These are phyloP conservation scores for Microbotryum scabiosae DNA, from an alignment of 1,284 basidiomycete genomes.

Conservation along the genomic window DNA sequence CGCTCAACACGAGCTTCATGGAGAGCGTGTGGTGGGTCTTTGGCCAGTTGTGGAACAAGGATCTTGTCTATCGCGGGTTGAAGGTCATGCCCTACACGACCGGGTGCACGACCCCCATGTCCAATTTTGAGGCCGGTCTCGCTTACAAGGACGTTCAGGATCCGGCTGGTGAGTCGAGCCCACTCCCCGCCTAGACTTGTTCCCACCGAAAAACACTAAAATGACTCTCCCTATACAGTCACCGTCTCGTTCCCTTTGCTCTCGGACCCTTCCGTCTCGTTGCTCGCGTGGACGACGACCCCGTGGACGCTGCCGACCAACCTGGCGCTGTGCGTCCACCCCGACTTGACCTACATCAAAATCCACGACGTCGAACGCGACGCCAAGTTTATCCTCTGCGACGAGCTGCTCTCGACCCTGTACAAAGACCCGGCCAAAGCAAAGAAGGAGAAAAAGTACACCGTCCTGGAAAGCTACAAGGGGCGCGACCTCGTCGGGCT, in stretches of 20 bases:
- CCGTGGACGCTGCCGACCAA: constrained; percentile 98
- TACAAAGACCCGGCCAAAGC: constrained; percentile 99
- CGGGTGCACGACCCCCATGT: constrained; percentile 89
- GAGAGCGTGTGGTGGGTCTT: constrained; percentile 99
- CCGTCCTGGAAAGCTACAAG: constrained; percentile 57
- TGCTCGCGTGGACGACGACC: constrained; percentile 98
- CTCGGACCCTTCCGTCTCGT: constrained; percentile 80
- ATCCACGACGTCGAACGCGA: constrained; percentile 85
- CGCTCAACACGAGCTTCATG: constrained; percentile 88
- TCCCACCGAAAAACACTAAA: too few relatives aligned
- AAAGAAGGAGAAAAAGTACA: constrained; percentile 75
- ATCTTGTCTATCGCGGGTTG: constrained; percentile 90
- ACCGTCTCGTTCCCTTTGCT: constrained; percentile 88
- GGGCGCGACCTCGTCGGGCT: constrained; percentile 92
- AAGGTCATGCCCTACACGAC: constrained; percentile 99
- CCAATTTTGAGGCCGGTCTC: constrained; percentile 94
- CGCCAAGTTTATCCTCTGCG: constrained; percentile 87
- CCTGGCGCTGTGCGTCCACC: constrained; percentile 89
- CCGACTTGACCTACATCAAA: constrained; percentile 93
- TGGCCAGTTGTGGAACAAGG: constrained; percentile 80
- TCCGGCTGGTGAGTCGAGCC: constrained; percentile 73
- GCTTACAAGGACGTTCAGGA: constrained; percentile 92
- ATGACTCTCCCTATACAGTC: constrained; percentile 52
- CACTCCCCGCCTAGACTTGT: too few relatives aligned
- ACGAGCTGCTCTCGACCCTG: constrained; percentile 74